A percentile compares a stretch with the other conserved stretches of the same genome.
These are phyloP conservation scores for Pterulicium gracile DNA, from an alignment of 1,284 basidiomycete genomes.

Conservation along the genomic window DNA sequence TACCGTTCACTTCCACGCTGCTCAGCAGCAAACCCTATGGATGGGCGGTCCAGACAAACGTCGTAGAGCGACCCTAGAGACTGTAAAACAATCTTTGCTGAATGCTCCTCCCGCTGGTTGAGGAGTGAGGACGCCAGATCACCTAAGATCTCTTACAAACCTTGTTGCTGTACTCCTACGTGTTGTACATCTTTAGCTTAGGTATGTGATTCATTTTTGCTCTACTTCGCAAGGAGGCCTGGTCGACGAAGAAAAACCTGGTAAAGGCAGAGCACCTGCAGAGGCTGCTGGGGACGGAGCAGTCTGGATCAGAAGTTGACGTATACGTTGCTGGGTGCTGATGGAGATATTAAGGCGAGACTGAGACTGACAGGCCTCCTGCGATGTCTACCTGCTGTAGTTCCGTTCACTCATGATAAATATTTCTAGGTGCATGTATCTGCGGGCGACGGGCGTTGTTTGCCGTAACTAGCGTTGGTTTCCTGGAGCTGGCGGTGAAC, in stretches of 20 bases:
- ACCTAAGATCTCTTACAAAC: background rate
- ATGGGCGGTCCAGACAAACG: conserved; percentile 53
- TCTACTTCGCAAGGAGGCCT: background rate
- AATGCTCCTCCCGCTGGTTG: conserved; percentile 1
- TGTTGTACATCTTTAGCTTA: background rate
- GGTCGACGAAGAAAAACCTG: conserved; percentile 1
- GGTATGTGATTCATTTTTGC: background rate
- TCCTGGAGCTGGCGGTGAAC: too few relatives aligned
- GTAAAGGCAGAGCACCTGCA: conserved; percentile 1
- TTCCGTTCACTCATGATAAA: too few relatives aligned
- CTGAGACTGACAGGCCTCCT: background rate
- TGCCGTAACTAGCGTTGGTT: too few relatives aligned
- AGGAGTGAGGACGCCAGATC: background rate
- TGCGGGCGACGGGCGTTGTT: too few relatives aligned
- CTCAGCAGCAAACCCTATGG: conserved; percentile 16
- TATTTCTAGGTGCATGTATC: too few relatives aligned
- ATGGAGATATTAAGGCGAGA: conserved; percentile 2
- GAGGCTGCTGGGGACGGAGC: background rate
- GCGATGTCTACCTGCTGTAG: too few relatives aligned
- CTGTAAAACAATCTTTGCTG: conserved; percentile 3
- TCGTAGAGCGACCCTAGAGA: conserved; percentile 29
- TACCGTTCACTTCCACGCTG: conserved; percentile 1
- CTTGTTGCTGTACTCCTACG: background rate
- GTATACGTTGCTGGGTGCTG: background rate
- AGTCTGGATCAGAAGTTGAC: background rate